A percentile compares a stretch with the other conserved stretches of the same genome.
Evolutionary conservation across 768 basidiomycete species (phyloP).

Genomic region (Hypholoma fasciculare): DNA sequence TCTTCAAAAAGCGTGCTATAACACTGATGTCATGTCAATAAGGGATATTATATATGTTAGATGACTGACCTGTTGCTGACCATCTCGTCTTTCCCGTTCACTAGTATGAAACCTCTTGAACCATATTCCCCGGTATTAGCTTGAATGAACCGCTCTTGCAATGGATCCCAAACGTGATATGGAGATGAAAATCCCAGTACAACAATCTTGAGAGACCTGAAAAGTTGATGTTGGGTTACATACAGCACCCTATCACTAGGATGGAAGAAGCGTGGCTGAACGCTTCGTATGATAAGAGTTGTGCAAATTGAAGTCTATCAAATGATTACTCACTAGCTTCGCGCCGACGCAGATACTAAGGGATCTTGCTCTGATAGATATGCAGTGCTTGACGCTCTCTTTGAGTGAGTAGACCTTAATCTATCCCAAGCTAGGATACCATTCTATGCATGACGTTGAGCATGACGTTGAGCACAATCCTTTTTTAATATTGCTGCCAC

Average conservation of each 20-base stretch:
- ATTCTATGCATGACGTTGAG: slow-evolving; percentile 32
- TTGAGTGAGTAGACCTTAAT: slow-evolving; percentile 34
- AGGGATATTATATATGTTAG: background rate
- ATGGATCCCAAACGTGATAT: slow-evolving; percentile 63
- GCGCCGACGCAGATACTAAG: slow-evolving; percentile 52
- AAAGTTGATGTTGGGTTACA: slow-evolving; percentile 46
- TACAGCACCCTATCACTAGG: slow-evolving; percentile 38
- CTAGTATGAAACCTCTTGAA: slow-evolving; percentile 35
- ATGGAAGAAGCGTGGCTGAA: slow-evolving; percentile 45
- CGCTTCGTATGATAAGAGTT: slow-evolving; percentile 32
- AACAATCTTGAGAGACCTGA: slow-evolving; percentile 53
- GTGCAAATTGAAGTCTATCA: background rate
- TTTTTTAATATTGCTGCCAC: background rate
- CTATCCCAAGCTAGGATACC: slow-evolving; percentile 66
- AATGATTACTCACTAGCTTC: slow-evolving; percentile 50
- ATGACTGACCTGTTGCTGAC: slow-evolving; percentile 54
- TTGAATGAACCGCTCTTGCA: slow-evolving; percentile 57
- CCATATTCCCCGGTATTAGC: slow-evolving; percentile 31
- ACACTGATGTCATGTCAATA: slow-evolving; percentile 39
- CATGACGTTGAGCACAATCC: background rate
- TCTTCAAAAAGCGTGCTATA: slow-evolving; percentile 59
- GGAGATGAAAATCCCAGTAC: slow-evolving; percentile 69
- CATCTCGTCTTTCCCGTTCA: slow-evolving; percentile 59
- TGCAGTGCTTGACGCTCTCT: slow-evolving; percentile 38
- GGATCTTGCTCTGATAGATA: slow-evolving; percentile 72